Evolutionary conservation across 2,329 filamentous ascomycete species (phyloP).

Genomic region (Sporothrix inflata): DNA sequence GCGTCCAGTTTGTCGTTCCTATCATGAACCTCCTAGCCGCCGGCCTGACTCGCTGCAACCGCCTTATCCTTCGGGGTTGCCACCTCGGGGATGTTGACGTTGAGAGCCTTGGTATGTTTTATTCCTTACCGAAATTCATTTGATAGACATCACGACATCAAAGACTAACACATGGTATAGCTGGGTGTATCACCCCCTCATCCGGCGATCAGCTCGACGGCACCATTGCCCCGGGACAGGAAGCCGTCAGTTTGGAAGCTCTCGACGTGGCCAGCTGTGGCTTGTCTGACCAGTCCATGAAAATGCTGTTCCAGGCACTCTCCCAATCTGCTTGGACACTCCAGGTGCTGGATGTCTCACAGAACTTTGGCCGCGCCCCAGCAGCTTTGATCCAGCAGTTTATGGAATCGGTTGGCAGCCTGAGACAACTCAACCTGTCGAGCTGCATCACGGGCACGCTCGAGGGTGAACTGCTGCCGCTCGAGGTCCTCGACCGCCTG

Average conservation of each 20-base stretch:
- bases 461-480: constrained; percentile 52
- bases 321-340: constrained; percentile 44
- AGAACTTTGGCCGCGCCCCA: constrained; percentile 56
- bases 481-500: constrained; percentile 47
- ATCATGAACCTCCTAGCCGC: constrained; percentile 50
- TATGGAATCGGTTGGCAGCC: constrained; percentile 48
- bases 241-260: constrained; percentile 47
- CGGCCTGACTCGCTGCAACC: constrained; percentile 54
- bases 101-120: constrained; percentile 50
- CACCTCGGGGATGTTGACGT: constrained; percentile 51
- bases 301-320: constrained; percentile 53
- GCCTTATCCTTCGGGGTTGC: constrained; percentile 56
- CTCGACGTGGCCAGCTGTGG: constrained; percentile 57
- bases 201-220: constrained; percentile 8
- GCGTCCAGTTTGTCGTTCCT: constrained; percentile 43
- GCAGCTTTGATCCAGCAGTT: constrained; percentile 52
- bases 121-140: background rate
- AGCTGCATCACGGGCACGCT: constrained; percentile 54
- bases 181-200: constrained; percentile 29
- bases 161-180: background rate
- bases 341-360: constrained; percentile 55
- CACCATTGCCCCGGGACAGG: constrained; percentile 10
- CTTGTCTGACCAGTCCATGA: constrained; percentile 53
- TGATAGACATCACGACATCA: background rate
- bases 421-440: constrained; percentile 55